Percentiles rank a stretch among this genome's conserved stretches.
Evolutionary conservation across 139 green algal species (phyloP).

Genomic region (Micractinium sp.): DNA sequence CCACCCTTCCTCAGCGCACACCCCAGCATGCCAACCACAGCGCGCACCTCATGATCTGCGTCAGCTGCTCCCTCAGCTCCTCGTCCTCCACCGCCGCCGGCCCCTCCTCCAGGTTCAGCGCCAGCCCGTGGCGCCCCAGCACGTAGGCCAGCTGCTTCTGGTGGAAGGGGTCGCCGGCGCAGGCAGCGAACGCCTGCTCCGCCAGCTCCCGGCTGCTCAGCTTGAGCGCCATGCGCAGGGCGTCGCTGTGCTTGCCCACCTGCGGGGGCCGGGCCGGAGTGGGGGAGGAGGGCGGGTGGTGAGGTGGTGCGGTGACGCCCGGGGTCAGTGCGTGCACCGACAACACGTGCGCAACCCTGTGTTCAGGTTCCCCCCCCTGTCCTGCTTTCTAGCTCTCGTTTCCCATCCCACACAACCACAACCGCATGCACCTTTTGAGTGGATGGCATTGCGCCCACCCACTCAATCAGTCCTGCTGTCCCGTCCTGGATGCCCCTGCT

Average conservation of each 20-base stretch:
- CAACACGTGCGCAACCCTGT: no score
- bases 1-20: no score
- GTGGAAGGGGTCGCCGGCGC: slow-evolving; percentile 52
- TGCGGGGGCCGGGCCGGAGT: neutral
- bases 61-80: slow-evolving; percentile 58
- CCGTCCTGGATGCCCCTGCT: neutral
- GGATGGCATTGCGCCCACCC: neutral
- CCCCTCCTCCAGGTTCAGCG: slow-evolving; percentile 85
- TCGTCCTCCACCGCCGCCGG: slow-evolving; percentile 73
- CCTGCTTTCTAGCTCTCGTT: neutral
- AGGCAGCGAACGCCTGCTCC: slow-evolving; percentile 43
- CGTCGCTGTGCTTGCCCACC: slow-evolving; percentile 78
- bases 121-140: slow-evolving; percentile 77
- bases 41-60: neutral
- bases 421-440: neutral
- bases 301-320: neutral
- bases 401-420: neutral
- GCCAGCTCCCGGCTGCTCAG: slow-evolving; percentile 46
- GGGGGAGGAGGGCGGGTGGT: neutral
- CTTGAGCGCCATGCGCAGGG: slow-evolving; percentile 76
- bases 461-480: neutral
- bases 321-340: no score
- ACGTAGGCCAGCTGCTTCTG: slow-evolving; percentile 85
- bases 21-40: neutral
- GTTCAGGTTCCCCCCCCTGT: neutral